These are phyloP conservation scores for Phytophthora hibernalis DNA, from an alignment of 352 stramenopile species.

Conservation along the genomic window DNA sequence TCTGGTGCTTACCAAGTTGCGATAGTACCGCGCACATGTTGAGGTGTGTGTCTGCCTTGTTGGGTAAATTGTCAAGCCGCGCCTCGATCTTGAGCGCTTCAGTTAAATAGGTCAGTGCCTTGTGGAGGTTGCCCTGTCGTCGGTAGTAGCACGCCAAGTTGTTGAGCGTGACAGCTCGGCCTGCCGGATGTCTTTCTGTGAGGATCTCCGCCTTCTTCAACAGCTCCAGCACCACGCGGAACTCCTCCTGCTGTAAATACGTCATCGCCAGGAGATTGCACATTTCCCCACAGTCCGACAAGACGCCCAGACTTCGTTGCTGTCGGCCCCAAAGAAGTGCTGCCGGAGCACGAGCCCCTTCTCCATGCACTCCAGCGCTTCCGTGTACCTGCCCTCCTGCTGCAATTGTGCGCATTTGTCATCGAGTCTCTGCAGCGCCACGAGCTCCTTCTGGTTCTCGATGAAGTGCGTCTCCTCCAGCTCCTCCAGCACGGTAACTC, in stretches of 20 bases:
- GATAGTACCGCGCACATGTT: slow-evolving; percentile 96
- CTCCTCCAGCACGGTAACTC: slow-evolving; percentile 22
- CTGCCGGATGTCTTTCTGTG: slow-evolving; percentile 85
- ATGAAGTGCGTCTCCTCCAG: slow-evolving; percentile 61
- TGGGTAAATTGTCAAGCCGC: slow-evolving; percentile 84
- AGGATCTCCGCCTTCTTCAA: slow-evolving; percentile 96
- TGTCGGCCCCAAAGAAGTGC: slow-evolving; percentile 94
- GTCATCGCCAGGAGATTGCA: slow-evolving; percentile 96
- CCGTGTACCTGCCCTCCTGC: slow-evolving; percentile 92
- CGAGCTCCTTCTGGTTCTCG: slow-evolving; percentile 86
- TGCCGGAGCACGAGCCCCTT: slow-evolving; percentile 92
- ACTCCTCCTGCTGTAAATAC: slow-evolving; percentile 95
- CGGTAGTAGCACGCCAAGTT: slow-evolving; percentile 96
- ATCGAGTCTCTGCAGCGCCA: slow-evolving; percentile 90
- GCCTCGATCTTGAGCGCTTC: slow-evolving; percentile 94
- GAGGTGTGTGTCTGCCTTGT: slow-evolving; percentile 94
- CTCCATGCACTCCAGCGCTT: slow-evolving; percentile 95
- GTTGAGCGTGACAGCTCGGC: slow-evolving; percentile 93
- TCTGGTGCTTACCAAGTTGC: slow-evolving; percentile 91
- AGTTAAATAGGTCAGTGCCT: slow-evolving; percentile 92
- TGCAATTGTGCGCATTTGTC: slow-evolving; percentile 92
- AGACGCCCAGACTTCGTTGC: slow-evolving; percentile 88
- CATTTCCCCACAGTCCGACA: slow-evolving; percentile 95
- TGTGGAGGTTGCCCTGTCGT: slow-evolving; percentile 90
- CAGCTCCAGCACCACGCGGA: slow-evolving; percentile 91